These are phyloP conservation scores for Candida stauntonica DNA, from an alignment of 805 yeast species.

Conservation along the genomic window DNA sequence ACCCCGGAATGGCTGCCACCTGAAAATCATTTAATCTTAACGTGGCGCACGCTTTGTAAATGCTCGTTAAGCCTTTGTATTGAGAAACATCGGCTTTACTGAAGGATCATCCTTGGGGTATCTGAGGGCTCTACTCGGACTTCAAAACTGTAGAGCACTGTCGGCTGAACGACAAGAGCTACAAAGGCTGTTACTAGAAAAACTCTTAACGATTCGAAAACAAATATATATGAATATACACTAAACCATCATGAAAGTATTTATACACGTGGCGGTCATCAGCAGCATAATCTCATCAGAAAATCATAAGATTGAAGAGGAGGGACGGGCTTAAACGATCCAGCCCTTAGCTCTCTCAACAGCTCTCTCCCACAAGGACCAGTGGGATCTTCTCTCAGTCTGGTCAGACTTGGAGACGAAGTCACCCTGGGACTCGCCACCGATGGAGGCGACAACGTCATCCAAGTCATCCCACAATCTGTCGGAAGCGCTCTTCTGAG, in stretches of 20 bases:
- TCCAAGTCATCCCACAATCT: constrained; percentile 73
- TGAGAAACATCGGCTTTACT: no score
- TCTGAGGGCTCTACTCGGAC: no score
- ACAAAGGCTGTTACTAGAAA: no score
- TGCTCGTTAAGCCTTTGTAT: no score
- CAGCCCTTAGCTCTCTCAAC: constrained; percentile 78
- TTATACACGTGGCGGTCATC: constrained; percentile 10
- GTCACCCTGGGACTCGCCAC: constrained; percentile 31
- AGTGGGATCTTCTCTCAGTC: constrained; percentile 54
- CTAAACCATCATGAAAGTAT: constrained; percentile 10
- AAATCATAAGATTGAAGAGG: not conserved
- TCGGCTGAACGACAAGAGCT: no score
- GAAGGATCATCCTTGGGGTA: no score
- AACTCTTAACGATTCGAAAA: not conserved
- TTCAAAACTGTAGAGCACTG: no score
- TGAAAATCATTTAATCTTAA: not conserved
- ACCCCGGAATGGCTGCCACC: not conserved
- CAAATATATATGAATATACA: not conserved
- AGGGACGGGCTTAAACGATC: constrained; percentile 38
- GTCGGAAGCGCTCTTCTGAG: constrained; percentile 41
- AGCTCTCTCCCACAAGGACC: constrained; percentile 84
- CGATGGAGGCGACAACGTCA: constrained; percentile 50
- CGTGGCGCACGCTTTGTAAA: no score
- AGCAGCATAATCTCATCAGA: constrained; percentile 4
- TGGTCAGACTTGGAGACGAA: constrained; percentile 44